phyloP scores from a whole-genome alignment of 352 stramenopile species.

The Blastocystis sp. region DNA sequence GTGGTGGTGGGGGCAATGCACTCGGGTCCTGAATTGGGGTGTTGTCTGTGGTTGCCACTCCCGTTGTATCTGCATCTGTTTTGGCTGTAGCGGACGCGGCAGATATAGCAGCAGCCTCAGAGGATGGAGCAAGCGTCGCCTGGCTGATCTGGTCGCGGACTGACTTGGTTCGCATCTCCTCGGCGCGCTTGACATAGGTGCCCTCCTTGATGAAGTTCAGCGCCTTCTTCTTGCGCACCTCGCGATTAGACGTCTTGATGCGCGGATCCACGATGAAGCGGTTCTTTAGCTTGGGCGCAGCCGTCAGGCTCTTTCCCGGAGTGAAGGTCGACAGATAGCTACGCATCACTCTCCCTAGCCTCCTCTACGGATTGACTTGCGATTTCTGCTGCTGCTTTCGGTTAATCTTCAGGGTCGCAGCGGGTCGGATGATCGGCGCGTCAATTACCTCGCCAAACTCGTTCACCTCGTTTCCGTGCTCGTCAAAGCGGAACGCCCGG shows the following conservation, averaged over 20 bases:
- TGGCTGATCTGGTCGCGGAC: constrained; percentile 30
- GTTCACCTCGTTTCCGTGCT: constrained; percentile 52
- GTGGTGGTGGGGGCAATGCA: constrained; percentile 26
- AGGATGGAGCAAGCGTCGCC: neutral
- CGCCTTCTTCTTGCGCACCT: constrained; percentile 44
- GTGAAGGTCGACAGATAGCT: constrained; percentile 11
- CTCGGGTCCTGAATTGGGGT: constrained; percentile 25
- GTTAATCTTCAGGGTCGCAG: constrained; percentile 42
- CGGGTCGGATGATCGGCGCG: constrained; percentile 25
- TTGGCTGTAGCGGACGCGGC: neutral
- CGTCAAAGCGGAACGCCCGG: constrained; percentile 37
- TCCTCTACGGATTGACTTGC: constrained; percentile 26
- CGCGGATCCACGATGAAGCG: constrained; percentile 25
- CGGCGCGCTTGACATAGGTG: neutral
- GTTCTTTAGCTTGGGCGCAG: constrained; percentile 11
- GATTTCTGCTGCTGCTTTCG: constrained; percentile 49
- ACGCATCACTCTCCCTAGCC: neutral
- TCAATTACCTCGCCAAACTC: constrained; percentile 47
- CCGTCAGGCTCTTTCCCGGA: neutral
- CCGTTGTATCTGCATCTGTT: neutral
- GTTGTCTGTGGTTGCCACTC: neutral
- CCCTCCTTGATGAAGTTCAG: constrained; percentile 51
- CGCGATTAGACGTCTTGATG: constrained; percentile 26
- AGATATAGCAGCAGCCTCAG: neutral
- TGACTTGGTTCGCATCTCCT: constrained; percentile 46